Evolutionary conservation across 2,329 filamentous ascomycete genomes (phyloP), one percentile per base, ranked within the genome.

Genomic region (Talaromyces islandicus): DNA sequence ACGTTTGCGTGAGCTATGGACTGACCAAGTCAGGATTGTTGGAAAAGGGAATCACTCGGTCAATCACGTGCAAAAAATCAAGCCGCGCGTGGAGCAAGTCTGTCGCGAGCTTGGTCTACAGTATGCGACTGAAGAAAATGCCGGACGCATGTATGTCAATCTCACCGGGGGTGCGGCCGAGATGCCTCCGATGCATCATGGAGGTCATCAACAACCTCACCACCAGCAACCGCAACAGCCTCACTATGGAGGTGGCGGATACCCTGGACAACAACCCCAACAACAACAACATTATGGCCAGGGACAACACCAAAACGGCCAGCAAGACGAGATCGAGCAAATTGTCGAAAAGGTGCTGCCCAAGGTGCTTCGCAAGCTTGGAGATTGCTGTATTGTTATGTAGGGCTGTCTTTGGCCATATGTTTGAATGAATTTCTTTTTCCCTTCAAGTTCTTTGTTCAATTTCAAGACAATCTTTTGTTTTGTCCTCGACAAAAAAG

Each of bases 11-110:
- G n/a, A n/a, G 19, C 7, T 25, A 19, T 58, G 55, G 38, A 19
- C 35, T 21, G 19, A 46, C 9, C 7, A 11, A 46, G 24, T 53
- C 61, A 84, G 82, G 46, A 97, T 99, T 69, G 93, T 97, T 30
- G 94, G 94, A 70, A 96, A 93, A 76, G 94, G 94, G 3, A 94
- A 95, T 73, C 94, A 99, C 78, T 91, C 87, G 56, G 80, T 78
- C 10, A 84, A 87, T 65, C 89, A 94, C 69, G 83, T 97, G 25
- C 91, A 96, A 75, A 97, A 94, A 81, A 87, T 99, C 75, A 97
- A 96, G 78, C 94, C 94, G n/a, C 84, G 90, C 63, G 91, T 97
- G 50, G 92, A 97, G 78, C 83, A 90, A 72, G 81, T 97, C 54
- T 96, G 93, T 75, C 83, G 80, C 54, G 89, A 97, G 72, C 77